Evolutionary conservation across 345 rosid species (phyloP).

Genomic region (Diplotaxis tenuifolia): DNA sequence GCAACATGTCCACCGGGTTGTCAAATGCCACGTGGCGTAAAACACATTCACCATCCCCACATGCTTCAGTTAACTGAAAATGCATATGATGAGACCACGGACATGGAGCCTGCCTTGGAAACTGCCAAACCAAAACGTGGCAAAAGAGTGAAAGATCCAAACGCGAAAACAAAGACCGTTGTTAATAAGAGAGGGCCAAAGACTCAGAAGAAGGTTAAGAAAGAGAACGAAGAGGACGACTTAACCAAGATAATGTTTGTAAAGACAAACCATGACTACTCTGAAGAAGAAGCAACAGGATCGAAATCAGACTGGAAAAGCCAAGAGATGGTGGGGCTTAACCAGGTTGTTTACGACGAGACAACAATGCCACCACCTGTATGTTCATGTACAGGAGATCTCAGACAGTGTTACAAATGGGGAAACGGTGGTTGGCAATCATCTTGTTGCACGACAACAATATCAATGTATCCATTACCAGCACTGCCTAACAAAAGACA

Average conservation of each 20-base stretch:
- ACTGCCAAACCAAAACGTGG: constrained; percentile 61
- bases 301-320: constrained; percentile 85
- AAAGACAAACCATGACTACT: constrained; percentile 58
- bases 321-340: constrained; percentile 77
- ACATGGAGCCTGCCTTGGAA: constrained; percentile 56
- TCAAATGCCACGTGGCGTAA: constrained; percentile 62
- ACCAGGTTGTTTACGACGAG: constrained; percentile 90
- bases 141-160: constrained; percentile 68
- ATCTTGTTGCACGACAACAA: constrained; percentile 88
- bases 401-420: constrained; percentile 98
- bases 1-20: neutral
- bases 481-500: constrained; percentile 86
- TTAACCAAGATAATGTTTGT: constrained; percentile 60
- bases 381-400: constrained; percentile 87
- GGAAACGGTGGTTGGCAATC: constrained; percentile 99
- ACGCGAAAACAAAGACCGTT: constrained; percentile 40
- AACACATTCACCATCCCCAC: constrained; percentile 71
- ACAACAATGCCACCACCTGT: constrained; percentile 89
- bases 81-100: constrained; percentile 56
- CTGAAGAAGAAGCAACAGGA: constrained; percentile 47
- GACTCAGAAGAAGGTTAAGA: constrained; percentile 66
- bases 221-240: constrained; percentile 70
- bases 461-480: constrained; percentile 87
- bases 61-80: constrained; percentile 55
- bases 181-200: constrained; percentile 67